Conservation (phyloP, 805 yeast species). For the Starmerella sirachaensis region DNA sequence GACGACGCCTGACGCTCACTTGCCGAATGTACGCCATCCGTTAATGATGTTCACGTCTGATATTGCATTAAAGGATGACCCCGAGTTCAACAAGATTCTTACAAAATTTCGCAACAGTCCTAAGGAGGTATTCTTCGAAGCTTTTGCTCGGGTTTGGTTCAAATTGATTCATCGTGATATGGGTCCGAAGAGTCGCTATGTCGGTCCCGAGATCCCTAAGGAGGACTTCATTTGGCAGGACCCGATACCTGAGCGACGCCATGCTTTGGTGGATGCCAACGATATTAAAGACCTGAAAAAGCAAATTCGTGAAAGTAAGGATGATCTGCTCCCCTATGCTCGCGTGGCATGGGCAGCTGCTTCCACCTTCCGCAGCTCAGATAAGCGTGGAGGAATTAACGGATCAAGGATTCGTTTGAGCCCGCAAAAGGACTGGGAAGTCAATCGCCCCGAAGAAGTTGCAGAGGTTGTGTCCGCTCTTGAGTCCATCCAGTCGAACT, state of each 20-base stretch:
- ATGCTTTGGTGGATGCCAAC: conserved; percentile 1
- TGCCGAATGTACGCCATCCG: conserved; percentile 9
- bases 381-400: conserved; percentile 20
- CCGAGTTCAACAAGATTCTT: conserved; percentile 5
- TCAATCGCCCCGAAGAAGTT: conserved; percentile 19
- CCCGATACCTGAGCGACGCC: conserved; percentile 8
- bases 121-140: conserved; percentile 5
- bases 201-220: conserved; percentile 11
- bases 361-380: conserved; percentile 16
- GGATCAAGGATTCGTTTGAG: conserved; percentile 18
- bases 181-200: conserved; percentile 13
- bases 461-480: conserved; percentile 9
- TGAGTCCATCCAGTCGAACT: conserved; percentile 7
- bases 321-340: conserved; percentile 13
- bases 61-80: conserved; percentile 13
- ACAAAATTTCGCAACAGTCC: conserved; percentile 6
- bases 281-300: conserved; percentile 5
- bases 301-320: not conserved
- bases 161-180: conserved; percentile 11
- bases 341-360: conserved; percentile 21
- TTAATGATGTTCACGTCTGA: conserved; percentile 17
- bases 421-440: conserved; percentile 20
- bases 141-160: conserved; percentile 12
- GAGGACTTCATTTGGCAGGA: conserved; percentile 12
- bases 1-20: conserved; percentile 18